Evolutionary conservation across 2,329 filamentous ascomycete species (phyloP), one percentile per base, ranked within the genome.

Genomic region (Penicillium italicum): DNA sequence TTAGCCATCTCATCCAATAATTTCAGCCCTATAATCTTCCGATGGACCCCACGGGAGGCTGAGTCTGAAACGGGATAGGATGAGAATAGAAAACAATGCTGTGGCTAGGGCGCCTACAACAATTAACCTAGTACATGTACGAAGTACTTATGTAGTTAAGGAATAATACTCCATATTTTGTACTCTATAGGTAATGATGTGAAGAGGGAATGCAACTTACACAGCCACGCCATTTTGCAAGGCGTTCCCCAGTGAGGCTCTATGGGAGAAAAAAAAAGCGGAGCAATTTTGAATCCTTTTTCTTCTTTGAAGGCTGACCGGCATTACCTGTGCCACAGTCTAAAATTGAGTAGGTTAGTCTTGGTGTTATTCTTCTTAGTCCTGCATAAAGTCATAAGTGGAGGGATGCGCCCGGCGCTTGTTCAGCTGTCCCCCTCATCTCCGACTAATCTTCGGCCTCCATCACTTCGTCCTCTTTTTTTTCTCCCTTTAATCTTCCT

Each of bases 401-500:
- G 45, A 33, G 26, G 28, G 24, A 43, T 50, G 53, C 53, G 53
- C 53, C 53, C 53, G 53, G 53, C 53, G 53, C 53, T 55, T 55
- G 53, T 55, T 55, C 47, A 51, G 46, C 44, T 50, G 41, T 46
- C 22, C 50, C 50, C 50, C 42, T 53, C 52, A 52, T 47, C 37
- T 50, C 51, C 37, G 44, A 48, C 45, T 53, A 38, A 55, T 55
- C 53, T 50, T 51, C 53, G 40, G 47, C 47, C 53, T 40, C 47
- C 47, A 51, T 55, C 33, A 14, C 22, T 42, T 42, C 40, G 24
- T 16, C 22, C 11, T 36, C 22, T 22, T 45, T 26, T 51, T 22
- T 38, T 22, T 24, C 30, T 44, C 11, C 16, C 37, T 45, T 50
- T 38, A n/a, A n/a, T n/a, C 38, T 26, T 5, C 6, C n/a, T 24